Evolutionary conservation across 495 filamentous ascomycete species (phyloP).

Genomic region (Podospora sp.): DNA sequence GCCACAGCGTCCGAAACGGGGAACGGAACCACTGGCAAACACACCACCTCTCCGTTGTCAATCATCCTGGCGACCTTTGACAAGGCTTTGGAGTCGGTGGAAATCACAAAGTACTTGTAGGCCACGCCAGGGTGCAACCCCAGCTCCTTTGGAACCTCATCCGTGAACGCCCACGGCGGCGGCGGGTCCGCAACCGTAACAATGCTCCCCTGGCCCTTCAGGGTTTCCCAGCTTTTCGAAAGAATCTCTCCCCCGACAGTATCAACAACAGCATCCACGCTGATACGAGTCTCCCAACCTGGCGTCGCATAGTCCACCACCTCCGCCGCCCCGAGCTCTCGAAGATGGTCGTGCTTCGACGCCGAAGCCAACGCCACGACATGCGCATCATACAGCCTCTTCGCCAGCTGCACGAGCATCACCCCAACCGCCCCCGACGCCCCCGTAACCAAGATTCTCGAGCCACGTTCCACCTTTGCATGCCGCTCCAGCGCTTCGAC

Average conservation of each 20-base stretch:
- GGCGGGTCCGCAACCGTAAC: constrained; percentile 56
- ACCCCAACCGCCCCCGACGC: constrained; percentile 57
- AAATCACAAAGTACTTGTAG: constrained; percentile 55
- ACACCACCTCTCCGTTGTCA: constrained; percentile 47
- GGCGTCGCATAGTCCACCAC: constrained; percentile 50
- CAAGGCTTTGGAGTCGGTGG: constrained; percentile 46
- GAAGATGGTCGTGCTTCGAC: constrained; percentile 41
- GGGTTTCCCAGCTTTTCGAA: constrained; percentile 49
- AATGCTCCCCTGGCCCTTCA: constrained; percentile 48
- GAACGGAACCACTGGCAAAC: constrained; percentile 55
- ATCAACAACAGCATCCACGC: constrained; percentile 58
- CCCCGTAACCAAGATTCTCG: constrained; percentile 55
- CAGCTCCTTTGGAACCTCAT: constrained; percentile 35
- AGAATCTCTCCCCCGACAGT: constrained; percentile 51
- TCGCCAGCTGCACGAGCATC: constrained; percentile 56
- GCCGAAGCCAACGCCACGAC: constrained; percentile 48
- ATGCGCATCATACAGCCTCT: constrained; percentile 38
- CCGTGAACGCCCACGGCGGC: constrained; percentile 26
- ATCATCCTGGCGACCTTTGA: constrained; percentile 49
- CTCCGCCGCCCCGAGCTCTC: constrained; percentile 48
- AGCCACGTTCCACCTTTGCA: constrained; percentile 14
- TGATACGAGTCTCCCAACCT: constrained; percentile 40
- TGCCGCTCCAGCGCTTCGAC: constrained; percentile 58
- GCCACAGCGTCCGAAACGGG: constrained; percentile 49
- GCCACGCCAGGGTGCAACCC: constrained; percentile 36